These are phyloP conservation scores for Breynia disticha DNA, from an alignment of 441 rosid species.

Conservation along the genomic window DNA sequence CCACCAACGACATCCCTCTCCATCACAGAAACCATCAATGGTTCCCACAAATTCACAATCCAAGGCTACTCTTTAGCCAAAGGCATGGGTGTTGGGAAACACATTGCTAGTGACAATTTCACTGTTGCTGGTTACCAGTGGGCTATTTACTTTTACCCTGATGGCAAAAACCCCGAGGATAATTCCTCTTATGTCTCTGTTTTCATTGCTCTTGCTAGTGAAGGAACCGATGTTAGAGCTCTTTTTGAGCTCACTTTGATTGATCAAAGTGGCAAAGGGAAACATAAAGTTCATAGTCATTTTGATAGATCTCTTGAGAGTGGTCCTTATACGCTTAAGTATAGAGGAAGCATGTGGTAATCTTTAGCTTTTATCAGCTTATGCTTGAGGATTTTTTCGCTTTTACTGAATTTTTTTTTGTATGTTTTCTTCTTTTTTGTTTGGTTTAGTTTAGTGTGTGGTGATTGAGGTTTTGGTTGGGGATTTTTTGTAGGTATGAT, in stretches of 20 bases:
- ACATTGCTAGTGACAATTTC: conserved; percentile 89
- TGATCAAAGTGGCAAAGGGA: conserved; percentile 81
- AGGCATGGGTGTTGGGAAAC: conserved; percentile 80
- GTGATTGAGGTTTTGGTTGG: too few species aligned
- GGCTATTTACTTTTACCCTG: conserved; percentile 89
- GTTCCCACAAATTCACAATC: conserved; percentile 78
- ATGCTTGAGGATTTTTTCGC: too few species aligned
- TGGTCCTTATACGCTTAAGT: conserved; percentile 89
- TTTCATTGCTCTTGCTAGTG: conserved; percentile 88
- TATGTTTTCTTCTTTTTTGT: too few species aligned
- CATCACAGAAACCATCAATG: conserved; percentile 72
- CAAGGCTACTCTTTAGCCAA: conserved; percentile 84
- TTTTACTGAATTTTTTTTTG: too few species aligned
- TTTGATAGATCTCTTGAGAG: conserved; percentile 87
- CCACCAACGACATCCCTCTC: conserved; percentile 73
- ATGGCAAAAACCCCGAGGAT: conserved; percentile 83
- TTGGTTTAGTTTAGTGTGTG: too few species aligned
- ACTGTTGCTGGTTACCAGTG: conserved; percentile 76
- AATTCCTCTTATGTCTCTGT: conserved; percentile 74
- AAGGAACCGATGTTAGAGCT: conserved; percentile 87
- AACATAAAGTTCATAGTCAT: conserved; percentile 84
- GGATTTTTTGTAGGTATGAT: too few species aligned
- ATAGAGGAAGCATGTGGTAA: conserved; percentile 93
- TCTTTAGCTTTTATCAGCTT: conserved; percentile 9
- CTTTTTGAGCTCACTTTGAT: conserved; percentile 70